Evolutionary conservation across 192 early-diverging fungal genomes (phyloP).

Genomic region (Podila clonocystis): DNA sequence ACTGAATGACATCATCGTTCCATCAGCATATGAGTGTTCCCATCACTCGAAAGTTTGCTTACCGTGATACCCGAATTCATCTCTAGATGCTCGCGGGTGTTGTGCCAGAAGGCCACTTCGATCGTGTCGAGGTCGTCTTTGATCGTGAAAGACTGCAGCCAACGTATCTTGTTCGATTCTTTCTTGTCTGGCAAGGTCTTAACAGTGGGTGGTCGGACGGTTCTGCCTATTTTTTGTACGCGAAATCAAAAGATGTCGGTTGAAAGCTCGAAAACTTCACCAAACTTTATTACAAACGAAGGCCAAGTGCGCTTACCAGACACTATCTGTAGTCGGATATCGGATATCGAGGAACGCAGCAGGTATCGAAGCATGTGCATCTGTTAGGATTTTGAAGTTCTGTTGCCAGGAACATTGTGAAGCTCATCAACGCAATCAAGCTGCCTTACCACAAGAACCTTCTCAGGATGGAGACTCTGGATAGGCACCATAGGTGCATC

Average conservation of each 20-base stretch:
- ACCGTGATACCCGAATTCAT: constrained; percentile 25
- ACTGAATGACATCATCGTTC: not conserved
- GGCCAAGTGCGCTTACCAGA: constrained; percentile 11
- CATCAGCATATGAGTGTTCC: not conserved
- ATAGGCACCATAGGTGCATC: constrained; percentile 38
- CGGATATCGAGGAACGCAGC: not conserved
- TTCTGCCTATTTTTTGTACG: constrained; percentile 11
- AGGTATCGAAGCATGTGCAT: not conserved
- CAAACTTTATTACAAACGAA: not conserved
- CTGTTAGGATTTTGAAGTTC: not conserved
- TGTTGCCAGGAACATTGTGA: not conserved
- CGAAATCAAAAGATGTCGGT: not conserved
- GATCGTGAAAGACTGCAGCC: constrained; percentile 39
- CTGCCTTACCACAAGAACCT: constrained; percentile 20
- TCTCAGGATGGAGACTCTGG: constrained; percentile 11
- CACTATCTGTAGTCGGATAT: constrained; percentile 8
- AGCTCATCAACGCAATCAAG: too few relatives aligned
- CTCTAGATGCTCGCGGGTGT: constrained; percentile 24
- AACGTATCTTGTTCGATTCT: constrained; percentile 12
- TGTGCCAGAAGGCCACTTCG: constrained; percentile 44
- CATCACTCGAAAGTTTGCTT: not conserved
- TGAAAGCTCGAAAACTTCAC: not conserved
- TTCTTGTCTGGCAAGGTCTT: constrained; percentile 24
- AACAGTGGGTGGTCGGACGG: constrained; percentile 15
- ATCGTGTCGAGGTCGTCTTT: constrained; percentile 38